Base-by-base conservation (phyloP, 371 early-diverging fungal species). In the Mucor lusitanicus region DNA sequence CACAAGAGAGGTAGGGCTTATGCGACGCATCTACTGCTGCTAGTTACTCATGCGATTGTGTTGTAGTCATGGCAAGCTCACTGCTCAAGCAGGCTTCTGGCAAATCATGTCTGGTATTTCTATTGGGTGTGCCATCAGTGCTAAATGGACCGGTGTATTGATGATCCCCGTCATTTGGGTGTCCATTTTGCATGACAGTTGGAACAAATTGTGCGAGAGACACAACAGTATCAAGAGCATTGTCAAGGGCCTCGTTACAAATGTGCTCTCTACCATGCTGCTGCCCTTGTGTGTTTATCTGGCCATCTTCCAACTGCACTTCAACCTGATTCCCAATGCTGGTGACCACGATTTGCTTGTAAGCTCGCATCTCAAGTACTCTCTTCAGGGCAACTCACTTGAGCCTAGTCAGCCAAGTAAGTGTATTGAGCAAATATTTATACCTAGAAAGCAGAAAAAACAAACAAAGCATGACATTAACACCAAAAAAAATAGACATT, bases 291-390 rank as follows among this genome's bases (percentile, higher is more conserved):
- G 75, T 19, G 74, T 98, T 0, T 99, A 99, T 72, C 40, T 89
- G 59, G 67, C 85, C 8, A 72, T 92, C 17, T 98, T 96, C 78
- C 78, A 82, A 25, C 64, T 95, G 9, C 99, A 99, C 74, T 97
- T 97, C 66, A 48, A 63, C 19, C 66, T 92, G n/a, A 64, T 91
- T 23, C 69, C 75, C 46, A 76, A 69, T 55, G 76, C 84, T 46
- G 95, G 96, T 6, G 92, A 93, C 17, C 96, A 94, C 40, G 94
- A 93, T 73, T 86, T 90, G 0, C 88, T 93, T 66, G 86, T 96
- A 82, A 88, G 90, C 55, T 83, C 93, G 13, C 84, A 83, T 40
- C 92, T 97, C 72, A 92, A 92, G 5, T 78, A 77, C 58, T 77
- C 70, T 3, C 53, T 79, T 13, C 42, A 63, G 28, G 74, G 78